These are phyloP conservation scores for Daedalea quercina DNA, from an alignment of 768 basidiomycete genomes.

Conservation along the genomic window DNA sequence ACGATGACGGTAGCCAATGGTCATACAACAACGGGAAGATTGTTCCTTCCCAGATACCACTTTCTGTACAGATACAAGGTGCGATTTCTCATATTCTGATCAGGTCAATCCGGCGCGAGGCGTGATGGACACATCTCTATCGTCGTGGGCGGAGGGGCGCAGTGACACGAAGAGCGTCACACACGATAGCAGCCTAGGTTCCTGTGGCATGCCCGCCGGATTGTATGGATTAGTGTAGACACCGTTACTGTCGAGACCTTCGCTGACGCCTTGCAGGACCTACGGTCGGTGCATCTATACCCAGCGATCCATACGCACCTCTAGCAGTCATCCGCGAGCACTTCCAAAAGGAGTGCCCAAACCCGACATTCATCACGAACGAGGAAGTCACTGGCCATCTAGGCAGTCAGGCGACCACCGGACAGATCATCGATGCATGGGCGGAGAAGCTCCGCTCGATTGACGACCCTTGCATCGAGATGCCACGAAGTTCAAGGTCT, in stretches of 20 bases:
- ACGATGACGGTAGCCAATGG: conserved; percentile 33
- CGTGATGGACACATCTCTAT: too few species aligned
- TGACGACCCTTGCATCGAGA: conserved; percentile 43
- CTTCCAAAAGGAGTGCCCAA: conserved; percentile 43
- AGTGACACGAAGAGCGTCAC: too few species aligned
- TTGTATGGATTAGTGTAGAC: too few species aligned
- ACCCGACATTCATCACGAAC: conserved; percentile 25
- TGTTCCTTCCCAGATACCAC: conserved; percentile 48
- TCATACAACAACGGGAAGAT: conserved; percentile 40
- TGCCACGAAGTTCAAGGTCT: conserved; percentile 29
- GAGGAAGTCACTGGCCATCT: conserved; percentile 17
- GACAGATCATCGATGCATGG: conserved; percentile 38
- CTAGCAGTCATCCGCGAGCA: conserved; percentile 40
- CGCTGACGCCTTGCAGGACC: too few species aligned
- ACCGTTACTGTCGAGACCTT: too few species aligned
- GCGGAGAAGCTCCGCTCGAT: conserved; percentile 35
- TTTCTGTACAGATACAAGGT: conserved; percentile 49
- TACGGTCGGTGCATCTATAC: conserved; percentile 34
- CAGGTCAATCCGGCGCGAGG: too few species aligned
- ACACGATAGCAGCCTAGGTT: too few species aligned
- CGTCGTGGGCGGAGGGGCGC: too few species aligned
- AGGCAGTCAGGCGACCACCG: conserved; percentile 23
- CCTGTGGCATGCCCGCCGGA: too few species aligned
- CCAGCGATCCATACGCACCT: conserved; percentile 28
- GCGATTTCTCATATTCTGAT: conserved; percentile 10